These are phyloP conservation scores for Mortierella sp. DNA, from an alignment of 371 early-diverging fungal genomes.

Conservation along the genomic window DNA sequence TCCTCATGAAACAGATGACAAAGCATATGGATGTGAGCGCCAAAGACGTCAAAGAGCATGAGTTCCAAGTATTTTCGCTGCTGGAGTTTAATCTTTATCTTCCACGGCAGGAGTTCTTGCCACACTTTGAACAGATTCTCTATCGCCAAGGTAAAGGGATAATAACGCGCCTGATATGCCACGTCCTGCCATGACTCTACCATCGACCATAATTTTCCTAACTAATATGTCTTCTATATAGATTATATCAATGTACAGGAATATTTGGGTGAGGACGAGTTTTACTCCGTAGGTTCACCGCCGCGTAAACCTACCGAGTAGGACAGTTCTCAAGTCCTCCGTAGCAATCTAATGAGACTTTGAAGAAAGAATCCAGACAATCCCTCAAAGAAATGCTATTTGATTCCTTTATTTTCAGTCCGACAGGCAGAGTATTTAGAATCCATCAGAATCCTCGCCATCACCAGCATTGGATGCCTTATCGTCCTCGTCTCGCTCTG, in stretches of 20 bases:
- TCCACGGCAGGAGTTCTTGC: slow-evolving; percentile 83
- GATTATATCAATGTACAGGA: slow-evolving; percentile 63
- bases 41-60: slow-evolving; percentile 85
- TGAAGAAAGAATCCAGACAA: neutral
- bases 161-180: neutral
- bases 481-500: slow-evolving; percentile 24
- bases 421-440: slow-evolving; percentile 2
- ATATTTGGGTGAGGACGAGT: slow-evolving; percentile 63
- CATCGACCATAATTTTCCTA: neutral
- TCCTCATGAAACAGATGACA: slow-evolving; percentile 63
- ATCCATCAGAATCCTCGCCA: slow-evolving; percentile 54
- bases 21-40: slow-evolving; percentile 78
- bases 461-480: slow-evolving; percentile 45
- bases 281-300: slow-evolving; percentile 49
- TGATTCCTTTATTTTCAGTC: neutral
- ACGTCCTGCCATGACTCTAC: neutral
- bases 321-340: neutral
- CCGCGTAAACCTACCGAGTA: slow-evolving; percentile 25
- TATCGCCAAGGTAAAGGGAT: slow-evolving; percentile 44
- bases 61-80: slow-evolving; percentile 87
- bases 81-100: slow-evolving; percentile 89
- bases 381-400: neutral
- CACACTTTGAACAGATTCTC: slow-evolving; percentile 88
- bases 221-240: slow-evolving; percentile 5
- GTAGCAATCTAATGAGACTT: neutral